Evolutionary conservation across 352 stramenopile species (phyloP), one percentile per base, ranked within the genome.

Genomic region (Pythium scleroteichum): DNA sequence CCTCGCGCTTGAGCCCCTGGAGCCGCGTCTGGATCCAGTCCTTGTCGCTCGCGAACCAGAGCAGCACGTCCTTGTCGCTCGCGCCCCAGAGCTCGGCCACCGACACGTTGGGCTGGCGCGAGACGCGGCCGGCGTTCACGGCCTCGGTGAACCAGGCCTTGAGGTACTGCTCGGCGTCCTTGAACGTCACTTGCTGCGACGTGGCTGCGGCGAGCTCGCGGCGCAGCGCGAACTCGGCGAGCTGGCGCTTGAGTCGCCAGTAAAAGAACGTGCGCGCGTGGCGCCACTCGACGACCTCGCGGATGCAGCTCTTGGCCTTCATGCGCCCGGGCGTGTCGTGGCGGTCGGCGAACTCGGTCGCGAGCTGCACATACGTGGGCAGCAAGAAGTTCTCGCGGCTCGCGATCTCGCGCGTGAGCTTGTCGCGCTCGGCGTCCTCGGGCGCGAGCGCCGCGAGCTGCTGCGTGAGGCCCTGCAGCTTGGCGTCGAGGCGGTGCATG

Each of bases 261-360:
- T 99, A 99, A 68, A 99, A 99, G 86, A 98, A 99, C 48, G 71
- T 88, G 38, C 98, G 90, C 27, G 96, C 88, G 62, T 97, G 70
- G 39, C 76, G 81, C 98, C 98, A 99, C 57, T 96, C 85, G 35
- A 99, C 96, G 41, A 98, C 85, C 22, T 96, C 74, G 58, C 97
- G 82, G 80, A 99, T 99, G 42, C 98, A 98, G 63, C 92, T 92
- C 73, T 99, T 98, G 40, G 97, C 96, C 76, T 99, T 96, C 98
- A 99, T 99, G 54, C 98, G 89, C n/a, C 97, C 98, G 32, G 98
- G 97, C 48, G 96, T 99, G 75, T 99, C 98, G 81, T 99, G 98
- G 33, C 99, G 82, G 71, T 99, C 98, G 27, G 97, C 98, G 74
- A 99, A 99, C 75, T 99, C 94, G 24, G 99, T 98, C 27, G 97